phyloP scores from a whole-genome alignment of 1,284 basidiomycete genomes.

The Phylloporus sp. region DNA sequence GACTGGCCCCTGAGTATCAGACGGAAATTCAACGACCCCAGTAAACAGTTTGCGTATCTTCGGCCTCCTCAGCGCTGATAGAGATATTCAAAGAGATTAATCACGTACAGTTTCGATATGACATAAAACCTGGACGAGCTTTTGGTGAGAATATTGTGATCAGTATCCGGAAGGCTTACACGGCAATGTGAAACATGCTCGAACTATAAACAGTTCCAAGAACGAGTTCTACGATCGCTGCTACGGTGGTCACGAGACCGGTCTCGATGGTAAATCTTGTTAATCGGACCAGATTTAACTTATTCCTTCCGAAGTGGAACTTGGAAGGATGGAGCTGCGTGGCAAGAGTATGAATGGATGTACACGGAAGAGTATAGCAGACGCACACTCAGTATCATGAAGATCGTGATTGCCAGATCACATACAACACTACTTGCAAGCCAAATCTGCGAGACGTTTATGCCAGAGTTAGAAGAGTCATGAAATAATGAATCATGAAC shows the following conservation, averaged over 20 bases:
- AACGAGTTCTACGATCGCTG: conserved; percentile 25
- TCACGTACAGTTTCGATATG: conserved; percentile 30
- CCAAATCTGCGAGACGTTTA: conserved; percentile 22
- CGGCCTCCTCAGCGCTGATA: not conserved
- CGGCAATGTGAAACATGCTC: conserved; percentile 18
- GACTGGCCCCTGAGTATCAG: too few species aligned
- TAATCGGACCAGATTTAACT: conserved; percentile 14
- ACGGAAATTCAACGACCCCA: conserved; percentile 27
- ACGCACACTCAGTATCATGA: conserved; percentile 25
- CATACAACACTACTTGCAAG: conserved; percentile 27
- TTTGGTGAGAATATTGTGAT: not conserved
- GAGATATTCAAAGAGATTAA: not conserved
- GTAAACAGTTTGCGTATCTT: conserved; percentile 31
- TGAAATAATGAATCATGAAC: too few species aligned
- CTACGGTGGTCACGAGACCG: conserved; percentile 25
- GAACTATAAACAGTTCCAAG: conserved; percentile 8
- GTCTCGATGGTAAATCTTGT: conserved; percentile 33
- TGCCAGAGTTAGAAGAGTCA: too few species aligned
- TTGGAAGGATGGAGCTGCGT: conserved; percentile 22
- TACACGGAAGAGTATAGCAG: too few species aligned
- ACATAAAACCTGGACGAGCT: conserved; percentile 21
- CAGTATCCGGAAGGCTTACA: conserved; percentile 17
- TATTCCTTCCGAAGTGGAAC: conserved; percentile 5
- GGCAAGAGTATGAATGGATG: too few species aligned
- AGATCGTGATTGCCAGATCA: conserved; percentile 25